These are phyloP conservation scores for Annulohypoxylon moriforme DNA, from an alignment of 495 filamentous ascomycete genomes.

Conservation along the genomic window DNA sequence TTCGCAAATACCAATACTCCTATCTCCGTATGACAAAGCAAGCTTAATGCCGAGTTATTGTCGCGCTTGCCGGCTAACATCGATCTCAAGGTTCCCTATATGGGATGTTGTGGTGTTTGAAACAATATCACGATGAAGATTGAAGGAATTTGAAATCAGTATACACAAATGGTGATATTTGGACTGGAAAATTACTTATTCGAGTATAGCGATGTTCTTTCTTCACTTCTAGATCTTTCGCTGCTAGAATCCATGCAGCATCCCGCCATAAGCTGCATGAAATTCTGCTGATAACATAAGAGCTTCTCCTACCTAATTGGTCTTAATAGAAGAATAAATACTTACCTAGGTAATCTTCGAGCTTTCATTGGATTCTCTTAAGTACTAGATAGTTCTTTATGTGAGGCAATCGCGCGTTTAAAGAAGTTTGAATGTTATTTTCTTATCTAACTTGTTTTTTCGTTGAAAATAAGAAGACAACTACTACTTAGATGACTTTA, in stretches of 20 bases:
- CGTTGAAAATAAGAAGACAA: too few relatives aligned
- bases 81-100: background rate
- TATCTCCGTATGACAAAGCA: background rate
- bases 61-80: background rate
- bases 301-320: too few relatives aligned
- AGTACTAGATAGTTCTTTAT: too few relatives aligned
- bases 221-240: background rate
- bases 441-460: too few relatives aligned
- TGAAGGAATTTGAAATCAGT: background rate
- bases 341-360: too few relatives aligned
- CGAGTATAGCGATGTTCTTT: background rate
- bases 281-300: background rate
- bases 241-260: background rate
- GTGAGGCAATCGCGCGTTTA: too few relatives aligned
- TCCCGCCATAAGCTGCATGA: background rate
- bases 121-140: background rate
- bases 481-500: too few relatives aligned
- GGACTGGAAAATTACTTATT: background rate
- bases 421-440: too few relatives aligned
- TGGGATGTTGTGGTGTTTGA: background rate
- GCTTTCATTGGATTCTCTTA: too few relatives aligned
- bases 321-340: too few relatives aligned
- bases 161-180: too few relatives aligned
- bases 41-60: background rate
- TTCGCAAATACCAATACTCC: background rate